Conservation (phyloP, 768 basidiomycete species). For the Phanerochaete sordida region DNA sequence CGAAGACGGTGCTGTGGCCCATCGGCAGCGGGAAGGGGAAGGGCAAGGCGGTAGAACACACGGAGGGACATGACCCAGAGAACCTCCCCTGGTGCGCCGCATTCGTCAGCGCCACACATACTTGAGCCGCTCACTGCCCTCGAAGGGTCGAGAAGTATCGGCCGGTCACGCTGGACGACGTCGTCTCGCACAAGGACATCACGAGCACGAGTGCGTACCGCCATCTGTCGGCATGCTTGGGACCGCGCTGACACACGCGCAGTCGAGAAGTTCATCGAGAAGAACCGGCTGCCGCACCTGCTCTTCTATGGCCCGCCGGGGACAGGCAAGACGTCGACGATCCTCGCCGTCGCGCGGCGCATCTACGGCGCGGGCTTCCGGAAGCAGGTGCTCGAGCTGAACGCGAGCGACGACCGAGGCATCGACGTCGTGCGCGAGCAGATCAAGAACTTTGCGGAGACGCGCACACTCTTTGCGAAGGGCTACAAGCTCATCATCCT, state of each 20-base stretch:
- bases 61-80: slow-evolving; percentile 34
- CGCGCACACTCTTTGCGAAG: slow-evolving; percentile 85
- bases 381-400: slow-evolving; percentile 97
- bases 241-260: slow-evolving; percentile 11
- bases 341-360: slow-evolving; percentile 89
- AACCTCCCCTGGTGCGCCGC: slow-evolving; percentile 77
- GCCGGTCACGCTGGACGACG: slow-evolving; percentile 86
- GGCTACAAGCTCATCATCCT: slow-evolving; percentile 97
- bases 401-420: slow-evolving; percentile 97
- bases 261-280: slow-evolving; percentile 98
- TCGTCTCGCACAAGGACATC: slow-evolving; percentile 96
- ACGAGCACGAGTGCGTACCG: slow-evolving; percentile 78
- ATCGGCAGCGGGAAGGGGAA: slow-evolving; percentile 44
- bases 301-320: slow-evolving; percentile 98
- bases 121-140: neutral
- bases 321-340: slow-evolving; percentile 97
- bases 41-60: slow-evolving; percentile 52
- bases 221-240: neutral
- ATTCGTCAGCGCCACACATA: neutral
- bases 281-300: slow-evolving; percentile 90
- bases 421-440: slow-evolving; percentile 99
- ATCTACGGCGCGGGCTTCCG: slow-evolving; percentile 86
- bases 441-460: slow-evolving; percentile 98
- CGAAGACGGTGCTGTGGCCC: slow-evolving; percentile 29
- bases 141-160: slow-evolving; percentile 97